phyloP scores from a whole-genome alignment of 1,284 basidiomycete species.

The Puccinia horiana region DNA sequence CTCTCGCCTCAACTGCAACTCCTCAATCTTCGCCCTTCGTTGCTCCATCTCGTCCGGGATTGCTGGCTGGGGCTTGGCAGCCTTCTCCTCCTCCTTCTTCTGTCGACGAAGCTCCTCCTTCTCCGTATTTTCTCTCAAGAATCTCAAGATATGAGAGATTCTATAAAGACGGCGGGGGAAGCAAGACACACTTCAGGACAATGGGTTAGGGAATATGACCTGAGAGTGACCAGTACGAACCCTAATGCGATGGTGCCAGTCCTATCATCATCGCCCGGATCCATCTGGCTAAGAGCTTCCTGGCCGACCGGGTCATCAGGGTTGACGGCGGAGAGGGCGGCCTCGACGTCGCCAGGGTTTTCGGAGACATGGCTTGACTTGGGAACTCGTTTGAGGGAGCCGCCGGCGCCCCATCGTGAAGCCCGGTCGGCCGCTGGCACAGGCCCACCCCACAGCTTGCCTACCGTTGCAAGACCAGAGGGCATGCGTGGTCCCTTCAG shows the following conservation, averaged over 20 bases:
- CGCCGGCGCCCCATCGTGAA: constrained; percentile 41
- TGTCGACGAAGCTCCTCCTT: constrained; percentile 47
- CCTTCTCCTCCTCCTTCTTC: constrained; percentile 45
- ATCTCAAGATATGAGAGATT: constrained; percentile 48
- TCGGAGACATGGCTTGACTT: background rate
- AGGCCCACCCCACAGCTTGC: constrained; percentile 48
- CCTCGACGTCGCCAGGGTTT: constrained; percentile 35
- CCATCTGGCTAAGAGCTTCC: constrained; percentile 34
- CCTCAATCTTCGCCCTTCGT: constrained; percentile 43
- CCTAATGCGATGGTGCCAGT: constrained; percentile 48
- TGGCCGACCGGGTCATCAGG: constrained; percentile 43
- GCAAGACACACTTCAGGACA: background rate
- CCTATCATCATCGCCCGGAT: constrained; percentile 31
- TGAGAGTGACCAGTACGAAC: background rate
- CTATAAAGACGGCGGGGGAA: background rate
- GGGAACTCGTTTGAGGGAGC: constrained; percentile 24
- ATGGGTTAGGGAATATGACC: background rate
- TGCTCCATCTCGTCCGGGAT: constrained; percentile 48
- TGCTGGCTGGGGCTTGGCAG: constrained; percentile 38
- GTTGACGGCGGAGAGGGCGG: constrained; percentile 31
- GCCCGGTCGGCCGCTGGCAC: constrained; percentile 46
- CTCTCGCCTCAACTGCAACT: constrained; percentile 45
- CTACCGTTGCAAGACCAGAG: constrained; percentile 23
- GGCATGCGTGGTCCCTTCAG: constrained; percentile 45
- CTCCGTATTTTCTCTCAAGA: constrained; percentile 48